Base-by-base conservation (phyloP, 805 yeast genomes). In the Metschnikowia noctiluminum region DNA sequence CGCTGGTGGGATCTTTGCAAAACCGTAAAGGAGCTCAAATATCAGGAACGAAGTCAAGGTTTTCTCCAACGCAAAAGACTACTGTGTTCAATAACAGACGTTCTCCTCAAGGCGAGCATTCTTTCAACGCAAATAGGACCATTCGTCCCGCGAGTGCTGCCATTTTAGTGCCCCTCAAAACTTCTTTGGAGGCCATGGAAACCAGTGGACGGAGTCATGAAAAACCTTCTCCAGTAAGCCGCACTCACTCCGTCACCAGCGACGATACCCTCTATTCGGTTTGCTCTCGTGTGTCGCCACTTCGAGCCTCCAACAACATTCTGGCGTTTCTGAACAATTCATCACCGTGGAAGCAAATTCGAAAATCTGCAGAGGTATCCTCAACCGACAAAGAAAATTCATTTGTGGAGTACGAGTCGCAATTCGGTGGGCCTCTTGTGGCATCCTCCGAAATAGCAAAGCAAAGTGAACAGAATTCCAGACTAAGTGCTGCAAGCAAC, bases 401-500 rank as follows among this genome's bases (percentile, higher is more conserved):
- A 14, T 36, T 40, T 2, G 14, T 37, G 10, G 38, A 30, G 16
- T 14, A 11, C 21, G 9, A 26, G 9, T 35, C 16, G 10, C 21
- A 13, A 16, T 42, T 44, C 21, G 46, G 46, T 12, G 46, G 46
- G 11, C 46, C 46, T 5, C 36, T 42, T 7, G 13, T 21, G 28
- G 26, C n/a, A 8, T 15, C 15, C n/a, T 42, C n/a, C 12, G 30
- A 37, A 31, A 28, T 8, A 4, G 28, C 6, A 12, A 26, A 21
- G 6, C 7, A 26, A 11, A 35, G 32, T 27, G 38, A 43, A 13
- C 45, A 38, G 13, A 32, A 21, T 26, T 10, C 42, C n/a, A 21
- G 49, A 34, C 35, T 57, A 11, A 64, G 66, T 46, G 48, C 55
- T 14, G 53, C 51, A n/a, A 60, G 67, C 34, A 53, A 65, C 32